Evolutionary conservation across 2,329 filamentous ascomycete genomes (phyloP), one percentile per base, ranked within the genome.

Genomic region (Fusarium sp.): DNA sequence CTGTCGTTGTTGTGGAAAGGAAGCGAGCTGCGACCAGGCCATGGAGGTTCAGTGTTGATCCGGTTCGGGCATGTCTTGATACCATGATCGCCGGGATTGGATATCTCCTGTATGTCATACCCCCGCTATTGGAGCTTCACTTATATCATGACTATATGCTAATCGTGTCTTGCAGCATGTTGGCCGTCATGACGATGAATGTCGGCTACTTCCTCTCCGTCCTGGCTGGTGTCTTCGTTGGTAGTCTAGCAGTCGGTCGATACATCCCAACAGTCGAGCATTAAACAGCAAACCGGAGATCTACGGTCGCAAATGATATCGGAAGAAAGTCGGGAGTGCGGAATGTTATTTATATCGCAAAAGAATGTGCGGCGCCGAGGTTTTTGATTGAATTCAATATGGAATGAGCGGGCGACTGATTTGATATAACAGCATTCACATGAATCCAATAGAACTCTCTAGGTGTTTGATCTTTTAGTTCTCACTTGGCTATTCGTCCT

Each of bases 181-280:
- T 97, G 82, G 93, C 92, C 17, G 92, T 97, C 78, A 97, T 96
- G 93, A 95, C 93, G 2, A 89, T 93, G 84, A 96, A 96, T 75
- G 88, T 95, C 18, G 93, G 93, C 15, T 96, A 96, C 79, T 95
- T 95, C 79, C 81, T 94, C 59, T 94, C 92, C 0, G 87, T 95
- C n/a, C 85, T 96, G 10, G 90, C 86, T 2, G 93, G 93, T 38
- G 88, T 92, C 3, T 98, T 98, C 77, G 78, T 97, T n/a, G 95
- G 95, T 27, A 96, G 96, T 79, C 82, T 98, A 45, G 87, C 89
- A 1, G 87, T 96, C 67, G 94, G 94, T 33, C 88, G 94, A 70
- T 96, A 90, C 75, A 84, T 84, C 32, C 78, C 83, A 46, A 73
- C 82, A 26, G 80, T 82, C 17, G 87, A 88, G 58, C 88, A 90